phyloP scores from a whole-genome alignment of 2,329 filamentous ascomycete genomes.

The Penicillium sp. region DNA sequence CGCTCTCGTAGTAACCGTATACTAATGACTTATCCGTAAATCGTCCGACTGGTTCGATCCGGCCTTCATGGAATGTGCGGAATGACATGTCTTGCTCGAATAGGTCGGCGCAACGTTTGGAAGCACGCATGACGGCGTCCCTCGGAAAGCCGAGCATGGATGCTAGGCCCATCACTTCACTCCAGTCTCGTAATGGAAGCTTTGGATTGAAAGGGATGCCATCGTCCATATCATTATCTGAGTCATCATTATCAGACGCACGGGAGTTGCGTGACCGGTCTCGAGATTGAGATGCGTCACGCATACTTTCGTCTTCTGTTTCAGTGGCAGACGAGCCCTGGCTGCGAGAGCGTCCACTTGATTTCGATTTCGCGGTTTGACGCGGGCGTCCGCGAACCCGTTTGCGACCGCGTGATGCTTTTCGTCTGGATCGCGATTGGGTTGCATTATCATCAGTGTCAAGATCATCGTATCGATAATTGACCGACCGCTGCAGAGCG shows the following conservation, averaged over 20 bases:
- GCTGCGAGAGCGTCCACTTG: constrained; percentile 8
- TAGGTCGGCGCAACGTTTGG: constrained; percentile 67
- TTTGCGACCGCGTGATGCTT: constrained; percentile 24
- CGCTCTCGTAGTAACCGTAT: constrained; percentile 22
- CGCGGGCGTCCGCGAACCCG: constrained; percentile 15
- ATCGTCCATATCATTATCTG: constrained; percentile 1
- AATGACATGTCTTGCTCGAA: constrained; percentile 69
- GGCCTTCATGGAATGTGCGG: constrained; percentile 49
- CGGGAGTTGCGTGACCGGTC: constrained; percentile 2
- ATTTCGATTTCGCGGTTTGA: constrained; percentile 3
- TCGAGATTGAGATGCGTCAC: constrained; percentile 14
- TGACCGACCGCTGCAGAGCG: constrained; percentile 63
- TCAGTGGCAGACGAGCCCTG: constrained; percentile 6
- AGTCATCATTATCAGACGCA: constrained; percentile 3
- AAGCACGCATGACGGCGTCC: constrained; percentile 61
- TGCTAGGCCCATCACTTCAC: constrained; percentile 74
- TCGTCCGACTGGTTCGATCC: constrained; percentile 11
- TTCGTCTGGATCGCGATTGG: constrained; percentile 10
- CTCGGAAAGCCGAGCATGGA: constrained; percentile 65
- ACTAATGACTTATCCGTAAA: constrained; percentile 9
- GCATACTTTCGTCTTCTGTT: constrained; percentile 5
- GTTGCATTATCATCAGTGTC: constrained; percentile 26
- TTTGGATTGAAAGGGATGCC: constrained; percentile 4
- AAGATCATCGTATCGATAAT: constrained; percentile 42
- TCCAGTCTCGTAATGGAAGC: constrained; percentile 65